Percentiles rank a stretch among this genome's conserved stretches.
Evolutionary conservation across 129 eudicot genomes (phyloP).

Genomic region (Tanacetum coccineum): DNA sequence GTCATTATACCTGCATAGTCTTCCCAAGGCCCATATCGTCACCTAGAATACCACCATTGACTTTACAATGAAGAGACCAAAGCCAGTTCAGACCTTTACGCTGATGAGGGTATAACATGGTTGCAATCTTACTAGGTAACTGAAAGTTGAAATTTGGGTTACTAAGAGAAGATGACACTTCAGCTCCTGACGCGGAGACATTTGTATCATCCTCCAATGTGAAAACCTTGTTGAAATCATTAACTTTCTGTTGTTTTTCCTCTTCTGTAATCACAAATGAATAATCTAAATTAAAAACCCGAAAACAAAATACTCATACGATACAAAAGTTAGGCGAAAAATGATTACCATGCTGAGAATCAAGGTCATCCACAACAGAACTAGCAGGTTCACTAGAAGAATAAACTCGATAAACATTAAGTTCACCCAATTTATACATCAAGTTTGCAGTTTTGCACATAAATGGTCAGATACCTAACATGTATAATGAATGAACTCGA

Average conservation of each 20-base stretch:
- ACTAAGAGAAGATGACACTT: slow-evolving; percentile 38
- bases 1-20: slow-evolving; percentile 57
- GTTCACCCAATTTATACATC: too few species aligned
- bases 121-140: slow-evolving; percentile 59
- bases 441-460: too few species aligned
- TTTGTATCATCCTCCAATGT: slow-evolving; percentile 31
- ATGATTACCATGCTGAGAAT: slow-evolving; percentile 33
- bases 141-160: slow-evolving; percentile 49
- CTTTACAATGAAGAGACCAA: slow-evolving; percentile 94
- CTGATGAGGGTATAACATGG: slow-evolving; percentile 88
- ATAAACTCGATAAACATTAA: too few species aligned
- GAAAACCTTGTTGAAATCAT: slow-evolving; percentile 35
- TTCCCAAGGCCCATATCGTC: slow-evolving; percentile 99
- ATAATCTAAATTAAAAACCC: neutral
- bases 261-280: slow-evolving; percentile 25
- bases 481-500: too few species aligned
- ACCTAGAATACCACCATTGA: slow-evolving; percentile 93
- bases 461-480: too few species aligned
- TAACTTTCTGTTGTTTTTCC: slow-evolving; percentile 45
- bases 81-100: slow-evolving; percentile 98
- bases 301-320: slow-evolving; percentile 1
- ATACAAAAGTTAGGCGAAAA: neutral
- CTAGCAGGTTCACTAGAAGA: slow-evolving; percentile 15
- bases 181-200: slow-evolving; percentile 27
- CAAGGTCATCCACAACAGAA: slow-evolving; percentile 23